Evolutionary conservation across 1,284 basidiomycete species (phyloP).

Genomic region (Rhodotorula sp.): DNA sequence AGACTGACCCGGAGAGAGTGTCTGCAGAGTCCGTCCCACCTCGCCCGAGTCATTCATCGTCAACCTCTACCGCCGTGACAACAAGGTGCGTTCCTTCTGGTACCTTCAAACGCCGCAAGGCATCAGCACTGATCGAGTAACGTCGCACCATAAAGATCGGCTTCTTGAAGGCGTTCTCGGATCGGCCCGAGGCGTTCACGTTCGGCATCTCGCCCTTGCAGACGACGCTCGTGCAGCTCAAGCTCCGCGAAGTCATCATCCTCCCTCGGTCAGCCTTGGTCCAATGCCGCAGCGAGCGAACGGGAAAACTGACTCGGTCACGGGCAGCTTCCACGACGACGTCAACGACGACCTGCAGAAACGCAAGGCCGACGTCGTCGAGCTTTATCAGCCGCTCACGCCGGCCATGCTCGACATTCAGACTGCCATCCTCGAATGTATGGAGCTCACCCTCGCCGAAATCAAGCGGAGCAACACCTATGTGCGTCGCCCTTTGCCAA

Average conservation of each 20-base stretch:
- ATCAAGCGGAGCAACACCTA: conserved; percentile 82
- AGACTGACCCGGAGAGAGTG: neutral
- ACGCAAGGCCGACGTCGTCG: conserved; percentile 84
- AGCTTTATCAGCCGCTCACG: conserved; percentile 83
- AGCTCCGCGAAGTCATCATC: conserved; percentile 80
- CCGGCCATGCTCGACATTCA: conserved; percentile 88
- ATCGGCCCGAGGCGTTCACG: conserved; percentile 91
- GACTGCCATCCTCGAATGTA: conserved; percentile 87
- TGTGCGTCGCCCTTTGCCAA: conserved; percentile 53
- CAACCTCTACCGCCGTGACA: conserved; percentile 80
- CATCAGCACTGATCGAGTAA: neutral
- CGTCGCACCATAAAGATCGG: conserved; percentile 56
- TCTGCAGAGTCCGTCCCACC: conserved; percentile 70
- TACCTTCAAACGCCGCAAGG: neutral
- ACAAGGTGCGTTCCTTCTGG: conserved; percentile 53
- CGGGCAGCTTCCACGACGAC: conserved; percentile 75
- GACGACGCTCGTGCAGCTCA: conserved; percentile 88
- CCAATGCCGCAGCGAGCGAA: too few species aligned
- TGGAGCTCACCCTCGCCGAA: conserved; percentile 85
- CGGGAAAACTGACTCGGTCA: neutral
- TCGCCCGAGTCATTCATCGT: conserved; percentile 84
- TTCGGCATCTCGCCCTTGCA: conserved; percentile 86
- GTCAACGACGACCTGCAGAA: conserved; percentile 76
- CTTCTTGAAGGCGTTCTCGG: conserved; percentile 95
- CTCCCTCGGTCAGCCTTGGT: conserved; percentile 70